These are phyloP conservation scores for Eucalyptus tenuipes DNA, from an alignment of 345 rosid genomes.

Conservation along the genomic window DNA sequence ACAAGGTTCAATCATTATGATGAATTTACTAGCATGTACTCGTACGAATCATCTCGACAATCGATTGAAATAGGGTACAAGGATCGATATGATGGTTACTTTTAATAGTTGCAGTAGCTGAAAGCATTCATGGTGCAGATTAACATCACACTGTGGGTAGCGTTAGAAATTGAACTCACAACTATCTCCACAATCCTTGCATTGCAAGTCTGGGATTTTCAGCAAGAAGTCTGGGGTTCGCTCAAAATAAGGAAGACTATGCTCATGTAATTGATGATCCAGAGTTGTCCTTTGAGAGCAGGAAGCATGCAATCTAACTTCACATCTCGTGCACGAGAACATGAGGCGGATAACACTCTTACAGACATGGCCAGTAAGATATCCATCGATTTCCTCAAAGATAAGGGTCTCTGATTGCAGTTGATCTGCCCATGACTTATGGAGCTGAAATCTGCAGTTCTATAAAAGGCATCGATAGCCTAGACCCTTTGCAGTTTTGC, in stretches of 20 bases:
- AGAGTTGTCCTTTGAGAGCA: neutral
- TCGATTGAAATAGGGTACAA: neutral
- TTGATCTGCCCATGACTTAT: neutral
- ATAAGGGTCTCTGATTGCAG: neutral
- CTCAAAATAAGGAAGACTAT: neutral
- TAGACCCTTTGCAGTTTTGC: neutral
- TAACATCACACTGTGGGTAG: neutral
- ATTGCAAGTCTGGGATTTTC: neutral
- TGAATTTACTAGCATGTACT: neutral
- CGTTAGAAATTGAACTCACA: neutral
- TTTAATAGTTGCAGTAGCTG: neutral
- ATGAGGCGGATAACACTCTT: neutral
- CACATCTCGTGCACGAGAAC: neutral
- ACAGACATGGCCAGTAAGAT: neutral
- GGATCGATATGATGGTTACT: neutral
- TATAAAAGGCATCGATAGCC: neutral
- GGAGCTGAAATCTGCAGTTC: neutral
- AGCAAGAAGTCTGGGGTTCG: neutral
- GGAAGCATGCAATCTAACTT: neutral
- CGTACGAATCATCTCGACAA: neutral
- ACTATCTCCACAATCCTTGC: neutral
- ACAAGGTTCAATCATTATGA: neutral
- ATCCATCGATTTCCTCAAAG: neutral
- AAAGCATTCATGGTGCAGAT: neutral
- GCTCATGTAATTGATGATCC: neutral